Evolutionary conservation across 129 eudicot genomes (phyloP), one percentile per base, ranked within the genome.

Genomic region (Saposhnikovia divaricata): DNA sequence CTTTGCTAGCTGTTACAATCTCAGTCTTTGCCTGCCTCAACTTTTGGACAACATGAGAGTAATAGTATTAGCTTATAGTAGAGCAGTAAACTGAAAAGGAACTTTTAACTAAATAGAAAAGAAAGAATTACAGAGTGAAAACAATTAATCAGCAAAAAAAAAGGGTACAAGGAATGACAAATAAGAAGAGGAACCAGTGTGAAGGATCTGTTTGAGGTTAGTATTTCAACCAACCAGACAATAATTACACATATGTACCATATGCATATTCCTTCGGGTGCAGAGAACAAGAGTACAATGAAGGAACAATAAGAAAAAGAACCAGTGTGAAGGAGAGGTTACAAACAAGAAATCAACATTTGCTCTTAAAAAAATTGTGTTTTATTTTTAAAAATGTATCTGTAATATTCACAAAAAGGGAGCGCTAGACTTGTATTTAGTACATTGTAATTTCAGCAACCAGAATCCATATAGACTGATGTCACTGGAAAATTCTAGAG

Each of bases 21-120:
- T 95, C 98, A 1, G 98, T 88, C 83, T 92, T 95, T 16, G 98
- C 98, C 90, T 92, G 98, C 78, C 91, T 90, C 81, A 90, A 86
- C 98, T 92, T 84, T 80, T 89, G 34, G 19, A 74, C 28, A 13
- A 10, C 13, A 9, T 1, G 4, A 73, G 37, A 8, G 39, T 12
- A 73, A 44, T 19, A 10, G 14, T 42, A 73, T 42, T n/a, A 42
- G 39, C 72, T 65, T n/a, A n/a, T n/a, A n/a, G n/a, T n/a, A n/a
- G n/a, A n/a, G n/a, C n/a, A n/a, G 15, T 31, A 14, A 28, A 66
- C 42, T 6, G 31, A 66, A 28, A 66, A 3, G 42, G 3, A 66
- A 66, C 18, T 66, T 31, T 14, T 5, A 31, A 28, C 40, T 5
- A 27, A 4, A 4, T 13, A 31, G 23, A 15, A 66, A 27, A 14